These are phyloP conservation scores for Notholithocarpus densiflorus DNA, from an alignment of 306 rosid genomes.

Conservation along the genomic window DNA sequence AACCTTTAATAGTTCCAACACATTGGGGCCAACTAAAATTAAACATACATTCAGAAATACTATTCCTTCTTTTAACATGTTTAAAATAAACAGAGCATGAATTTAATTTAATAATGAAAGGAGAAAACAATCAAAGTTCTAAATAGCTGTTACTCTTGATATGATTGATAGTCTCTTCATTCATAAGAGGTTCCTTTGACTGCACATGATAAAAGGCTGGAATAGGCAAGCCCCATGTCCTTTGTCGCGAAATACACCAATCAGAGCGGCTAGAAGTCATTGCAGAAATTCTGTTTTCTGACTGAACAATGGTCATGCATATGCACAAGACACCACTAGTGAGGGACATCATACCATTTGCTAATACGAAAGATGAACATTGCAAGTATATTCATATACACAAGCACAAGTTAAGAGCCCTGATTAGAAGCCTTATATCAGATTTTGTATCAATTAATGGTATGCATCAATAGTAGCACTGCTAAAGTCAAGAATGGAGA, in stretches of 20 bases:
- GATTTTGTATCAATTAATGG: background rate
- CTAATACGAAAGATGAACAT: background rate
- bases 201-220: slow-evolving; percentile 90
- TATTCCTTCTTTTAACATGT: background rate
- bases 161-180: slow-evolving; percentile 82
- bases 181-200: slow-evolving; percentile 89
- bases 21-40: background rate
- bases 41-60: slow-evolving; percentile 17
- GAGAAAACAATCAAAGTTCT: slow-evolving; percentile 7
- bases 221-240: slow-evolving; percentile 99
- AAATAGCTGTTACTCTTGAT: slow-evolving; percentile 57
- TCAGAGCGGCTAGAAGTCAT: slow-evolving; percentile 94
- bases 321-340: slow-evolving; percentile 10
- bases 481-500: background rate
- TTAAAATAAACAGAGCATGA: background rate
- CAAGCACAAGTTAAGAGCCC: background rate
- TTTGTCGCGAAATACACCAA: slow-evolving; percentile 99
- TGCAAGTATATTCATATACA: background rate
- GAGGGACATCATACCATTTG: slow-evolving; percentile 1
- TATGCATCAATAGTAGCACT: background rate
- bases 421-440: background rate
- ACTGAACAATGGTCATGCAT: slow-evolving; percentile 48
- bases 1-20: slow-evolving; percentile 14
- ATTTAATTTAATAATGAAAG: background rate
- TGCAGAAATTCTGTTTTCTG: slow-evolving; percentile 90